A percentile compares a stretch with the other conserved stretches of the same genome.
Evolutionary conservation across 192 early-diverging fungal genomes (phyloP).

Genomic region (Coemansia aciculifera): DNA sequence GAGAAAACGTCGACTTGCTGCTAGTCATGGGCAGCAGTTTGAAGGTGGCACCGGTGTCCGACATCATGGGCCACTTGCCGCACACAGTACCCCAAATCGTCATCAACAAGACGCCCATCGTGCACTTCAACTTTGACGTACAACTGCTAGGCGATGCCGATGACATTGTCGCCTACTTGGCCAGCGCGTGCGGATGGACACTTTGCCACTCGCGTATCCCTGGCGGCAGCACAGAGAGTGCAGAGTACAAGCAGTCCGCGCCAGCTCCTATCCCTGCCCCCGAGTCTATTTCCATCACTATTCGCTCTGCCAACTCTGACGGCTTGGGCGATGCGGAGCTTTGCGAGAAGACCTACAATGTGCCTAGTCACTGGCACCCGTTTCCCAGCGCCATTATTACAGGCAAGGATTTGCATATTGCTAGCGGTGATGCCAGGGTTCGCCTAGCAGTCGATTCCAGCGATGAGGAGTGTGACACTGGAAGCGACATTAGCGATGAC

Average conservation of each 20-base stretch:
- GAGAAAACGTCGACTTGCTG: slow-evolving; percentile 77
- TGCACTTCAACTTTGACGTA: slow-evolving; percentile 87
- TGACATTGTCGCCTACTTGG: slow-evolving; percentile 76
- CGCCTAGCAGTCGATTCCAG: slow-evolving; percentile 36
- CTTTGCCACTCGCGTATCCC: slow-evolving; percentile 65
- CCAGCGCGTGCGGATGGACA: slow-evolving; percentile 74
- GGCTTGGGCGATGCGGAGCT: not conserved
- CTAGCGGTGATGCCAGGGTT: slow-evolving; percentile 31
- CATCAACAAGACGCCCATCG: slow-evolving; percentile 87
- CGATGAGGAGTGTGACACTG: slow-evolving; percentile 28
- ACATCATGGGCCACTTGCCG: slow-evolving; percentile 84
- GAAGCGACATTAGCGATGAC: slow-evolving; percentile 8
- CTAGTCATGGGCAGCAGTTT: slow-evolving; percentile 96
- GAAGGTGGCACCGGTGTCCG: slow-evolving; percentile 91
- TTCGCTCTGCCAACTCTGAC: not conserved
- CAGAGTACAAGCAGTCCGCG: slow-evolving; percentile 26
- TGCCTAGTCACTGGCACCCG: slow-evolving; percentile 49
- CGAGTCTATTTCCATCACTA: slow-evolving; percentile 10
- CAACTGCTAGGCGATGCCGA: slow-evolving; percentile 86
- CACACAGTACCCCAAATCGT: slow-evolving; percentile 83
- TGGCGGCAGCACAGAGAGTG: slow-evolving; percentile 53
- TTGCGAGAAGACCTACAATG: slow-evolving; percentile 18
- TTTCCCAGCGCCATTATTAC: slow-evolving; percentile 47
- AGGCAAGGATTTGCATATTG: slow-evolving; percentile 38
- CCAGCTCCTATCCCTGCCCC: slow-evolving; percentile 12